Base-by-base conservation (phyloP, 2,329 filamentous ascomycete genomes). In the Fusarium protoensiforme region DNA sequence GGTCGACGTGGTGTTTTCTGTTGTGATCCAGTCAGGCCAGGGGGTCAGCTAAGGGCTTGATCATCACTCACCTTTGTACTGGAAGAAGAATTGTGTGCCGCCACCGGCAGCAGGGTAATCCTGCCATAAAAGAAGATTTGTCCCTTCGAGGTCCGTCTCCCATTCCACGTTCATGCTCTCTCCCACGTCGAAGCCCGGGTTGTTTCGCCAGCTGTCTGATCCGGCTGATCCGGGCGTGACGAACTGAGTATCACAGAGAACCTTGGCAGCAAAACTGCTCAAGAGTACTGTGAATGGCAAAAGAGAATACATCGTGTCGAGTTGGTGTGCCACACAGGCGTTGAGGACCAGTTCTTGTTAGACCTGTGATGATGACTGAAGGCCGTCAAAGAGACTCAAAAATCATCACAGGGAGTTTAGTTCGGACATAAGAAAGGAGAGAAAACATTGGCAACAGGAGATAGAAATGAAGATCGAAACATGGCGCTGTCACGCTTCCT, bases 141-240 rank as follows among this genome's bases (percentile, higher is more conserved):
- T 76, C 27, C 35, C 61, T 0, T 75, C 66, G 2, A 76, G 54
- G 9, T 73, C 64, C 20, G 75, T 72, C 24, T 56, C 43, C 77
- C 78, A 79, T 64, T 77, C 69, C 24, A 79, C 57, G 14, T 76
- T 69, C 54, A 78, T 67, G 29, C 74, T 73, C 27, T 78, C 66
- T 16, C 73, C 73, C 8, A 71, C 57, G 5, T 64, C 58, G 24
- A 77, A 78, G 9, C 22, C 61, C 1, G 78, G 76, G 53, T 79
- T 78, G 31, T 79, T 75, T 53, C 72, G 71, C 51, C 68, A 78
- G 11, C 54, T 38, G 8, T n/a, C 29, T 2, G 72, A 62, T 13
- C 73, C 72, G 18, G 73, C 59, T 29, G 67, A 59, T 69, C 72
- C 72, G 27, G 73, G 73, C 9, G 69, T 72, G 11, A 61, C n/a